Conservation (phyloP, 1,284 basidiomycete genomes). For the Leccinum subfulvum region DNA sequence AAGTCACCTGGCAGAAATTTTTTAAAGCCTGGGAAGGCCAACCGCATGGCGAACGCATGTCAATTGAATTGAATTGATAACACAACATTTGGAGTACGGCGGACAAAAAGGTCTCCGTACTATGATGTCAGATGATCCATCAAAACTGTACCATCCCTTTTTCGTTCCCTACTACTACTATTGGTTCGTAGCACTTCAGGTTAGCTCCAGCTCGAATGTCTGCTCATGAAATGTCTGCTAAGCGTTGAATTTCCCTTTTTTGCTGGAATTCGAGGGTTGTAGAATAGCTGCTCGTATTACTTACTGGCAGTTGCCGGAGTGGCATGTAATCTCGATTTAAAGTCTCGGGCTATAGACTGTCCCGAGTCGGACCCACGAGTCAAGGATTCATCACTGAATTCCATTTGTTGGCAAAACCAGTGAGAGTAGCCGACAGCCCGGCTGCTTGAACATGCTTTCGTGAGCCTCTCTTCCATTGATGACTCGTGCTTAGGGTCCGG, state of each 20-base stretch:
- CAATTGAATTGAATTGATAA: neutral
- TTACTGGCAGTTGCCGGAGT: too few relatives aligned
- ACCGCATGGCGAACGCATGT: neutral
- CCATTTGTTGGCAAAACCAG: too few relatives aligned
- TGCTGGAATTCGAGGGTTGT: neutral
- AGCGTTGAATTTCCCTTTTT: neutral
- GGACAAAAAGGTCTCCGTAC: neutral
- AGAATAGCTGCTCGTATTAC: too few relatives aligned
- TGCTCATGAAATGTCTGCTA: neutral
- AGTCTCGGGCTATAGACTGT: too few relatives aligned
- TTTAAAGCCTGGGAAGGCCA: slow-evolving; percentile 5
- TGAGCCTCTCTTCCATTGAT: neutral
- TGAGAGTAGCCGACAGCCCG: too few relatives aligned
- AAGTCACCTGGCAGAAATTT: slow-evolving; percentile 1
- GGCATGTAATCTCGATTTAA: too few relatives aligned
- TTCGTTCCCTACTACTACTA: neutral
- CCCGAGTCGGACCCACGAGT: too few relatives aligned
- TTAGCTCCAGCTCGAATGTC: too few relatives aligned
- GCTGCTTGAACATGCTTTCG: too few relatives aligned
- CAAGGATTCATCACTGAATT: too few relatives aligned
- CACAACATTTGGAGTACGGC: neutral
- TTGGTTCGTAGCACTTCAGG: too few relatives aligned
- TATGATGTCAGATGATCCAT: neutral
- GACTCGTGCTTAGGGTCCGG: neutral
- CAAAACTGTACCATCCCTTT: neutral